A percentile compares a stretch with the other conserved stretches of the same genome.
These are phyloP conservation scores for Aspergillus candidus DNA, from an alignment of 2,329 filamentous ascomycete species.

Conservation along the genomic window DNA sequence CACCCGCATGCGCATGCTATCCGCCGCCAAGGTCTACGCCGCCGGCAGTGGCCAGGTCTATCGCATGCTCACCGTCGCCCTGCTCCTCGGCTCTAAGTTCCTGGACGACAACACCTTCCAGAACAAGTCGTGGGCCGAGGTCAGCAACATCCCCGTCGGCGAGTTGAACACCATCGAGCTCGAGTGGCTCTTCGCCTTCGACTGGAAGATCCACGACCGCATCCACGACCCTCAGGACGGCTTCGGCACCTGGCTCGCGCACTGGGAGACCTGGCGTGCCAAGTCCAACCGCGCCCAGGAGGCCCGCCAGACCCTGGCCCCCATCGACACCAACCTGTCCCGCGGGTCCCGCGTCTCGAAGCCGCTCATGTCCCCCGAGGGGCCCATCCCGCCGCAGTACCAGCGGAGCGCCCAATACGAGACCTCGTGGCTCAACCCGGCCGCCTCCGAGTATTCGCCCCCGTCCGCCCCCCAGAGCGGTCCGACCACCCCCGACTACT, in stretches of 20 bases:
- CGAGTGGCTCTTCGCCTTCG: slow-evolving; percentile 78
- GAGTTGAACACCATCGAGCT: slow-evolving; percentile 82
- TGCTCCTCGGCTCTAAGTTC: slow-evolving; percentile 90
- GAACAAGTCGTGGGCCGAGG: slow-evolving; percentile 93
- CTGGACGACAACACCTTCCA: slow-evolving; percentile 96
- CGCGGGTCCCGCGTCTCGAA: slow-evolving; percentile 48
- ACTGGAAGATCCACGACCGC: slow-evolving; percentile 82
- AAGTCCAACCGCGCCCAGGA: slow-evolving; percentile 45
- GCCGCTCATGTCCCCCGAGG: slow-evolving; percentile 43
- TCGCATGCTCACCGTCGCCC: slow-evolving; percentile 75
- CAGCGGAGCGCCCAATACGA: slow-evolving; percentile 43
- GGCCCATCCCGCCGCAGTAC: slow-evolving; percentile 46
- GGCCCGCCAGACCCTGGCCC: slow-evolving; percentile 48
- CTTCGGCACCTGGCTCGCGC: slow-evolving; percentile 58
- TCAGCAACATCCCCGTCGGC: slow-evolving; percentile 77
- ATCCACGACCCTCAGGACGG: slow-evolving; percentile 66
- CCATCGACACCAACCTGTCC: slow-evolving; percentile 60
- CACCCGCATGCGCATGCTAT: slow-evolving; percentile 72
- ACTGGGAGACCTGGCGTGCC: slow-evolving; percentile 60
- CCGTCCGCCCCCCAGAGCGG: slow-evolving; percentile 45
- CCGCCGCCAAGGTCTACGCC: slow-evolving; percentile 49
- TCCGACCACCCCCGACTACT: slow-evolving; percentile 44
- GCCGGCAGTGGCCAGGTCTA: slow-evolving; percentile 66
- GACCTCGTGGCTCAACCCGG: slow-evolving; percentile 47
- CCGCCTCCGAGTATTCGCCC: slow-evolving; percentile 47